These are phyloP conservation scores for Gynochthodes officinalis DNA, from an alignment of 257 asterid genomes.

Conservation along the genomic window DNA sequence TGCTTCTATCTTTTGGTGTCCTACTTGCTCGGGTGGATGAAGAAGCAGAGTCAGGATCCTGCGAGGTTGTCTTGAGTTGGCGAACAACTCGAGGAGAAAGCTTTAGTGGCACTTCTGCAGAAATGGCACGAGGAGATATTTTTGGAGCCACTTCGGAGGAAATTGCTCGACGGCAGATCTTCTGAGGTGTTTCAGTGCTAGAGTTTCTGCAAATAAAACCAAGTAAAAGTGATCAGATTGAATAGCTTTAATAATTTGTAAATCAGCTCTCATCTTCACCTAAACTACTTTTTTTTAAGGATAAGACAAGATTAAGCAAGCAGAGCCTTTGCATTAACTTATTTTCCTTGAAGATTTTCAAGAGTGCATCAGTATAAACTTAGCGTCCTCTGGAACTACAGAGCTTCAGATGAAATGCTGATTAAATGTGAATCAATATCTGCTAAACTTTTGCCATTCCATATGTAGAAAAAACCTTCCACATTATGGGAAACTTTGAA, in stretches of 20 bases:
- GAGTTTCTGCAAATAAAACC: slow-evolving; percentile 40
- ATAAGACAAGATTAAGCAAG: neutral
- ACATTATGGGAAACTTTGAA: no score
- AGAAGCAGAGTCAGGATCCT: slow-evolving; percentile 59
- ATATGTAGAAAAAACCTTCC: neutral
- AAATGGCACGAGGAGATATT: slow-evolving; percentile 31
- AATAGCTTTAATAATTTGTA: neutral
- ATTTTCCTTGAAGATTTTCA: neutral
- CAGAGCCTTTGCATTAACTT: neutral
- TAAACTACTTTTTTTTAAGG: neutral
- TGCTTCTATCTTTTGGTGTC: slow-evolving; percentile 57
- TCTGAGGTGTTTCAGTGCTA: slow-evolving; percentile 43
- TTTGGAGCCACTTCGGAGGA: slow-evolving; percentile 29
- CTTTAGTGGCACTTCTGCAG: slow-evolving; percentile 33
- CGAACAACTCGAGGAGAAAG: slow-evolving; percentile 74
- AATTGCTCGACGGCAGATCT: slow-evolving; percentile 29
- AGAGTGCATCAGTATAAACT: no score
- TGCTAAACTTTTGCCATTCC: neutral
- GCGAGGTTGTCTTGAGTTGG: slow-evolving; percentile 56
- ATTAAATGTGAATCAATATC: neutral
- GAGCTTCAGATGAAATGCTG: neutral
- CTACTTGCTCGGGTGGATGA: slow-evolving; percentile 45
- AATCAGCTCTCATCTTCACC: neutral
- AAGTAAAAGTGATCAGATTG: neutral
- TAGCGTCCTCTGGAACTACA: no score